A percentile compares a stretch with the other conserved stretches of the same genome.
These are phyloP conservation scores for Fusarium nisikadoi DNA, from an alignment of 2,329 filamentous ascomycete species.

Conservation along the genomic window DNA sequence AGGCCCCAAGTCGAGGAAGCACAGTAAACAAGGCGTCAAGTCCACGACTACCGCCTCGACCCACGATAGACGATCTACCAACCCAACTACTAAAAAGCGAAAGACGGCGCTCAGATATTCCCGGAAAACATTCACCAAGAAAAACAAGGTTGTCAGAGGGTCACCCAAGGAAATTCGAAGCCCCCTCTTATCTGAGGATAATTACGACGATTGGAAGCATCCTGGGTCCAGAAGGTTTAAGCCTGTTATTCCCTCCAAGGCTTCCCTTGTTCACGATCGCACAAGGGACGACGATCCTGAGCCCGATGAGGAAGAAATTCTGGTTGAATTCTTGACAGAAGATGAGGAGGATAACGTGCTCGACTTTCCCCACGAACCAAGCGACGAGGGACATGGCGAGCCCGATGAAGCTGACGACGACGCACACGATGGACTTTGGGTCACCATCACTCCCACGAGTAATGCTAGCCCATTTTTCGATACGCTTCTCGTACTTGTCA, in stretches of 20 bases:
- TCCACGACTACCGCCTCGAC: conserved; percentile 19
- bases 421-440: conserved; percentile 82
- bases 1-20: conserved; percentile 49
- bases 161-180: conserved; percentile 27
- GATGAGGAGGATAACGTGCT: conserved; percentile 47
- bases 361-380: conserved; percentile 40
- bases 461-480: conserved; percentile 95
- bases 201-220: conserved; percentile 21
- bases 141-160: conserved; percentile 8
- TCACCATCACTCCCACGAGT: conserved; percentile 92
- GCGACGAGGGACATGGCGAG: conserved; percentile 33
- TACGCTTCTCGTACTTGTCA: conserved; percentile 93
- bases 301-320: conserved; percentile 27
- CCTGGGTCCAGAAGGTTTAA: conserved; percentile 13
- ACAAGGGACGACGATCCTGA: conserved; percentile 3
- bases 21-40: conserved; percentile 12
- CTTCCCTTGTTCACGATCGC: background rate
- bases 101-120: conserved; percentile 11
- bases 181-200: conserved; percentile 22
- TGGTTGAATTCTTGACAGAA: conserved; percentile 31
- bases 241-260: conserved; percentile 13
- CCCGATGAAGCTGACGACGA: conserved; percentile 43
- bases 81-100: conserved; percentile 17
- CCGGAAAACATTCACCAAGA: conserved; percentile 15
- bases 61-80: conserved; percentile 26